Conservation (phyloP, 352 stramenopile species). For the Phytophthora cactorum region DNA sequence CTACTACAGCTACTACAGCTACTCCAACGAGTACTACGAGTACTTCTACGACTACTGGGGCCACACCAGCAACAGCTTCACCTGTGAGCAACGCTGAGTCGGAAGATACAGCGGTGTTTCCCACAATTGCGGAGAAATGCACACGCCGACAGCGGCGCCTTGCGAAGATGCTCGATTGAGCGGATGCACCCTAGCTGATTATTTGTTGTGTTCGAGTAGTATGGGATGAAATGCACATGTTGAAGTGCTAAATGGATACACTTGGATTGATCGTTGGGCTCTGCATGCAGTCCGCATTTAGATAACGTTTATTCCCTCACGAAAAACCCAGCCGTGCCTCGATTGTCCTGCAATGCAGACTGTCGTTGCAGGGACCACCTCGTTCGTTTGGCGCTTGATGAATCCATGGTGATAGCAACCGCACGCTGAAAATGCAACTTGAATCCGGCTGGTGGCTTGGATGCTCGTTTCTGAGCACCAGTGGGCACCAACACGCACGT, state of each 20-base stretch:
- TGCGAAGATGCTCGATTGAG: neutral
- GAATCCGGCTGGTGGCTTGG: conserved; percentile 11
- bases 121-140: conserved; percentile 17
- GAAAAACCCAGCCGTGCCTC: too few species aligned
- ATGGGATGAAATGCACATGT: neutral
- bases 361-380: neutral
- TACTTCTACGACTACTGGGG: neutral
- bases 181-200: neutral
- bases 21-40: neutral
- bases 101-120: neutral
- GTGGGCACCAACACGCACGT: neutral
- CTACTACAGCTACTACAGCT: neutral
- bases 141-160: conserved; percentile 21
- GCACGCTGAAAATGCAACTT: conserved; percentile 6
- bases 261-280: neutral
- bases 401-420: conserved; percentile 1
- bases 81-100: neutral
- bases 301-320: too few species aligned
- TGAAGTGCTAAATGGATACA: neutral
- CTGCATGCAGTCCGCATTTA: too few species aligned
- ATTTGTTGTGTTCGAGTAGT: too few species aligned
- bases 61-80: conserved; percentile 9
- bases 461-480: neutral
- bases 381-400: neutral
- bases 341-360: too few species aligned